phyloP scores from a whole-genome alignment of 2,329 filamentous ascomycete species.

The Monosporascus sp. region DNA sequence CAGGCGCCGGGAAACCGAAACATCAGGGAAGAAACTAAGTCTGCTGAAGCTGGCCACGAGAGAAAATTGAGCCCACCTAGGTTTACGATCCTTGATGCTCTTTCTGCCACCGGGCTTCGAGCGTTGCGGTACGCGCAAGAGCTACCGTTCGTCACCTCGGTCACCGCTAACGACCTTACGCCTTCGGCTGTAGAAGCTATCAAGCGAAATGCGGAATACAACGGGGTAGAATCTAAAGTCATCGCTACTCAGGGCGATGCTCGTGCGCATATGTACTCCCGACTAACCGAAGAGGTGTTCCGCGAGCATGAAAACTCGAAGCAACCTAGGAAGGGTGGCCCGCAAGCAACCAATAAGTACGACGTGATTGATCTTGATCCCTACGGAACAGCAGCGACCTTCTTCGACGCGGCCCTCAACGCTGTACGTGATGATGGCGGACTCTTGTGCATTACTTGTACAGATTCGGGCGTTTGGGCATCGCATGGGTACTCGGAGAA shows the following conservation, averaged over 20 bases:
- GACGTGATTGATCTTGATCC: slow-evolving; percentile 96
- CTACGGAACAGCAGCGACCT: slow-evolving; percentile 88
- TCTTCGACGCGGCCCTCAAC: slow-evolving; percentile 87
- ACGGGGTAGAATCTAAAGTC: slow-evolving; percentile 67
- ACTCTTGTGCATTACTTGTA: slow-evolving; percentile 91
- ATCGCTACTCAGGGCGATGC: slow-evolving; percentile 75
- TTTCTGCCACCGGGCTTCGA: slow-evolving; percentile 88
- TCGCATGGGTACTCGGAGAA: slow-evolving; percentile 94
- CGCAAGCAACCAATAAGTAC: slow-evolving; percentile 56
- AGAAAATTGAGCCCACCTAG: slow-evolving; percentile 29
- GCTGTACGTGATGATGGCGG: slow-evolving; percentile 79
- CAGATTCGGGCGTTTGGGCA: slow-evolving; percentile 91
- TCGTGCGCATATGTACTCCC: slow-evolving; percentile 82
- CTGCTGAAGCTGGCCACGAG: slow-evolving; percentile 9
- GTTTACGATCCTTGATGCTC: slow-evolving; percentile 87
- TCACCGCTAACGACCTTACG: slow-evolving; percentile 89
- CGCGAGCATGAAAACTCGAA: slow-evolving; percentile 32
- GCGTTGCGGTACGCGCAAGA: slow-evolving; percentile 90
- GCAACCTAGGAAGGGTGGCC: slow-evolving; percentile 31
- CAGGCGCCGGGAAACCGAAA: slow-evolving; percentile 10
- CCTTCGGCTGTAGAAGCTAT: slow-evolving; percentile 73
- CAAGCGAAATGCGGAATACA: slow-evolving; percentile 77
- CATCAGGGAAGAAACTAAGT: slow-evolving; percentile 7
- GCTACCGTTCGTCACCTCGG: slow-evolving; percentile 73
- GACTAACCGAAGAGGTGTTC: slow-evolving; percentile 50